Conservation (phyloP, 1,284 basidiomycete genomes). For the Apiotrichum porosum region DNA sequence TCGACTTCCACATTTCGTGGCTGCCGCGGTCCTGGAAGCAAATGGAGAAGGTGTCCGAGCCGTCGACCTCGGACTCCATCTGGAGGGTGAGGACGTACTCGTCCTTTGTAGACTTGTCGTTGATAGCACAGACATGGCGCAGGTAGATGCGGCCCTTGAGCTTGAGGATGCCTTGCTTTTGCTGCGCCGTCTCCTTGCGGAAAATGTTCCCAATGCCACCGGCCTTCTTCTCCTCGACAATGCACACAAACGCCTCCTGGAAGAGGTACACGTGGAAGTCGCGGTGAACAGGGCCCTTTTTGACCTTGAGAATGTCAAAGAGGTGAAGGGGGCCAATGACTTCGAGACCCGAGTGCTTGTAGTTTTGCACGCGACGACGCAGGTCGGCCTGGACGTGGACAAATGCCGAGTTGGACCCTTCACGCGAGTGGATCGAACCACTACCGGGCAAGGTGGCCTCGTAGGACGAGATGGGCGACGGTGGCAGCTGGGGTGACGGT, state of each 20-base stretch:
- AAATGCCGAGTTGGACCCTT: slow-evolving; percentile 51
- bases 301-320: slow-evolving; percentile 83
- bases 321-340: slow-evolving; percentile 76
- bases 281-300: slow-evolving; percentile 76
- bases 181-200: neutral
- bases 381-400: slow-evolving; percentile 78
- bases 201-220: slow-evolving; percentile 42
- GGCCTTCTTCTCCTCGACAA: slow-evolving; percentile 81
- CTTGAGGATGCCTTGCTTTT: slow-evolving; percentile 57
- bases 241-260: slow-evolving; percentile 92
- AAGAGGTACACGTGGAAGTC: slow-evolving; percentile 95
- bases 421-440: neutral
- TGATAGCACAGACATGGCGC: slow-evolving; percentile 80
- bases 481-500: slow-evolving; percentile 34
- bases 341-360: slow-evolving; percentile 85
- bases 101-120: slow-evolving; percentile 66
- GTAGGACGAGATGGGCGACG: slow-evolving; percentile 26
- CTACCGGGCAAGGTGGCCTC: no score
- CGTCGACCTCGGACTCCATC: slow-evolving; percentile 75
- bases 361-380: slow-evolving; percentile 79
- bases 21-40: slow-evolving; percentile 87
- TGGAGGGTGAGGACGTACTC: slow-evolving; percentile 87
- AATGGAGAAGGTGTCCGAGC: slow-evolving; percentile 85
- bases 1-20: slow-evolving; percentile 78
- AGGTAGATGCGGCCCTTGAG: slow-evolving; percentile 94